These are phyloP conservation scores for Adiantum capillusveneris DNA, from an alignment of 75 land plant genomes.

Conservation along the genomic window DNA sequence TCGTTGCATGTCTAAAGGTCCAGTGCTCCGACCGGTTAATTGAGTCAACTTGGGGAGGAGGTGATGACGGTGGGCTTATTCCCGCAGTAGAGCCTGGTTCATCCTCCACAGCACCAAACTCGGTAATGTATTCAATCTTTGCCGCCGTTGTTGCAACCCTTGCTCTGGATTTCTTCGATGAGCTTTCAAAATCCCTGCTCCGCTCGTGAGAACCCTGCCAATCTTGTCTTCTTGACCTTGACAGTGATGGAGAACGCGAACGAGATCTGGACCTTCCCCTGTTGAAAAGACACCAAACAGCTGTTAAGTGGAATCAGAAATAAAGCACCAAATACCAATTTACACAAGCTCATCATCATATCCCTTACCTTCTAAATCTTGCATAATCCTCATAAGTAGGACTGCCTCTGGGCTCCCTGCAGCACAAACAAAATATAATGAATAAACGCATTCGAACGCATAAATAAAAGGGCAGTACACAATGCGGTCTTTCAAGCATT, in stretches of 20 bases:
- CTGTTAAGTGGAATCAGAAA: no score
- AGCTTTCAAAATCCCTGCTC: conserved; percentile 4
- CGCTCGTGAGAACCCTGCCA: conserved; percentile 22
- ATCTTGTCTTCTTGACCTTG: conserved; percentile 30
- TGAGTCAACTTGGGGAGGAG: conserved; percentile 62
- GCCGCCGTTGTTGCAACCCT: conserved; percentile 37
- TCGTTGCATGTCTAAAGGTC: conserved; percentile 82
- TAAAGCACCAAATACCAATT: no score
- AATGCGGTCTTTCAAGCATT: no score
- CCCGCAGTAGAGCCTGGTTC: conserved; percentile 45
- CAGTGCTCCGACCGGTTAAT: conserved; percentile 93
- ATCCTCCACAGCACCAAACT: conserved; percentile 63
- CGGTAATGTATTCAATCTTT: conserved; percentile 93
- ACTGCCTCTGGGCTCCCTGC: conserved; percentile 78
- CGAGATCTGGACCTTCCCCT: conserved; percentile 80
- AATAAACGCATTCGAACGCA: conserved; percentile 3
- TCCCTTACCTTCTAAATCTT: conserved; percentile 52
- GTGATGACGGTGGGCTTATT: conserved; percentile 76
- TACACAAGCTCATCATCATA: no score
- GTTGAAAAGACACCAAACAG: conserved; percentile 4
- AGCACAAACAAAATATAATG: background rate
- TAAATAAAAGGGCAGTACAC: no score
- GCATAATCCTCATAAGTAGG: conserved; percentile 95
- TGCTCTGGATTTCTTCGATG: conserved; percentile 16
- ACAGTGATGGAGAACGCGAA: conserved; percentile 66